A percentile compares a stretch with the other conserved stretches of the same genome.
These are phyloP conservation scores for Podospora pseudoanserina DNA, from an alignment of 495 filamentous ascomycete genomes.

Conservation along the genomic window DNA sequence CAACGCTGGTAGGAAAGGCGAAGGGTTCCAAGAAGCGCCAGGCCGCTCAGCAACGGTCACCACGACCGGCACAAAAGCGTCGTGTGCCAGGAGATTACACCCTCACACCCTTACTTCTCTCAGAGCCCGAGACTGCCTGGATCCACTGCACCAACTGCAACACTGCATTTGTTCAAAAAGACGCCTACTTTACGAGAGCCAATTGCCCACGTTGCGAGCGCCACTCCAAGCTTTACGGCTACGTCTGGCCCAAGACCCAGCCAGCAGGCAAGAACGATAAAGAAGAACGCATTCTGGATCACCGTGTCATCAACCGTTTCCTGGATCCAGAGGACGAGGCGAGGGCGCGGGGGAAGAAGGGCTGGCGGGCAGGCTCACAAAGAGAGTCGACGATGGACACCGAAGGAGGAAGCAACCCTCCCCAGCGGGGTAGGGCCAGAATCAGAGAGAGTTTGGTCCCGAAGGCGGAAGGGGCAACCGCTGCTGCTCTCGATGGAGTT, in stretches of 20 bases:
- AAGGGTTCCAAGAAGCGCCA: slow-evolving; percentile 2
- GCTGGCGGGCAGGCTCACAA: slow-evolving; percentile 23
- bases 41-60: not conserved
- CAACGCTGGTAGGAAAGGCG: not conserved
- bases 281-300: slow-evolving; percentile 73
- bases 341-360: slow-evolving; percentile 45
- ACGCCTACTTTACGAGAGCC: slow-evolving; percentile 78
- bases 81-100: slow-evolving; percentile 72
- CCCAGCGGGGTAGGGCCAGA: slow-evolving; percentile 6
- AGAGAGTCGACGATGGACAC: slow-evolving; percentile 10
- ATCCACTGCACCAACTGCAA: slow-evolving; percentile 81
- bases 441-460: not conserved
- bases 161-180: slow-evolving; percentile 74
- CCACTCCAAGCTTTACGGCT: slow-evolving; percentile 93
- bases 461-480: not conserved
- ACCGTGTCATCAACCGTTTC: slow-evolving; percentile 68
- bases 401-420: not conserved
- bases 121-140: slow-evolving; percentile 73
- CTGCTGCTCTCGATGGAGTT: slow-evolving; percentile 11
- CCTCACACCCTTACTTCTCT: slow-evolving; percentile 66
- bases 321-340: slow-evolving; percentile 63
- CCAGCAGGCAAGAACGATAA: slow-evolving; percentile 65
- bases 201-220: slow-evolving; percentile 91
- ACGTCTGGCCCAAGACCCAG: slow-evolving; percentile 92
- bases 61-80: slow-evolving; percentile 29